Evolutionary conservation across 2,329 filamentous ascomycete genomes (phyloP).

Genomic region (Periconia digitata): DNA sequence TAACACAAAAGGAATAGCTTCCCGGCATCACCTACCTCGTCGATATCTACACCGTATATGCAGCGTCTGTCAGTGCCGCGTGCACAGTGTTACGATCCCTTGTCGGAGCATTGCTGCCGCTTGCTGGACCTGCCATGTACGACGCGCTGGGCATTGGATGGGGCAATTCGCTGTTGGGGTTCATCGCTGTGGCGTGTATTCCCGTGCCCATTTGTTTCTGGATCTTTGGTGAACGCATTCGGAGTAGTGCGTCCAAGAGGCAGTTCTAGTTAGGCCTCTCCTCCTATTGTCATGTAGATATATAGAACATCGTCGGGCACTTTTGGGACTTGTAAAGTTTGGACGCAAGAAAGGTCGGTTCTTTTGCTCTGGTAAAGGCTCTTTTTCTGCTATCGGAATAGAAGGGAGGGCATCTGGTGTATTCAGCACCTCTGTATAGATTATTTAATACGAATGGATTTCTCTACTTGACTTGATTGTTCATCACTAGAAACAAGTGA

Average conservation of each 20-base stretch:
- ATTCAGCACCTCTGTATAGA: no score
- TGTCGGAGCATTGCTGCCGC: conserved; percentile 22
- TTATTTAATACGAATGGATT: no score
- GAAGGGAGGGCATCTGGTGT: no score
- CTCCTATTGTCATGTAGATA: no score
- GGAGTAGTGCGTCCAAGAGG: not conserved
- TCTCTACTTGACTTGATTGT: no score
- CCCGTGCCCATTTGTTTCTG: conserved; percentile 73
- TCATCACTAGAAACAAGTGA: no score
- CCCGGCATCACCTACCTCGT: conserved; percentile 36
- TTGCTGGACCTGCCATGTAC: conserved; percentile 21
- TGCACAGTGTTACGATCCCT: conserved; percentile 22
- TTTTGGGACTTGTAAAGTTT: no score
- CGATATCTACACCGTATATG: conserved; percentile 33
- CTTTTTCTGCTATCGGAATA: no score
- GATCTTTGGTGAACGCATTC: conserved; percentile 57
- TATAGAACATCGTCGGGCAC: no score
- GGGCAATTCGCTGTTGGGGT: conserved; percentile 59
- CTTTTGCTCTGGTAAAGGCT: no score
- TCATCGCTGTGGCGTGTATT: conserved; percentile 67
- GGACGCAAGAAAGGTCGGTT: no score
- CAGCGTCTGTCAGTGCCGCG: conserved; percentile 39
- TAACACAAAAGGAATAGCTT: conserved; percentile 8
- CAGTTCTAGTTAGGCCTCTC: not conserved
- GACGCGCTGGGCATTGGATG: conserved; percentile 28